These are phyloP conservation scores for Ricinus communis DNA, from an alignment of 345 rosid genomes.

Conservation along the genomic window DNA sequence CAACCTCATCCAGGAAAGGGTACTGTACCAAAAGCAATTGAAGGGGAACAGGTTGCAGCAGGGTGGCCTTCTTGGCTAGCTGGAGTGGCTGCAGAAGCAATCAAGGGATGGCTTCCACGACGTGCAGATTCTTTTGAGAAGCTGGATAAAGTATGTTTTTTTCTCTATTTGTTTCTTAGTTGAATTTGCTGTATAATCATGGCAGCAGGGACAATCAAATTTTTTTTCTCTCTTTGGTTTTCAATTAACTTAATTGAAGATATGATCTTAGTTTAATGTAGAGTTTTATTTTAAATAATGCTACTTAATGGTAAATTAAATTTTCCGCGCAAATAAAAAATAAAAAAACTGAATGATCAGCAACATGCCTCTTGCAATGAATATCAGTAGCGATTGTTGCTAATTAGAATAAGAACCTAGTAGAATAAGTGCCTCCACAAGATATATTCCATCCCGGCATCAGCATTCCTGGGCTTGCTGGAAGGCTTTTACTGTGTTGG, in stretches of 20 bases:
- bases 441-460: conserved; percentile 3
- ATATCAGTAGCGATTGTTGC: neutral
- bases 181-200: neutral
- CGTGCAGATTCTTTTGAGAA: conserved; percentile 98
- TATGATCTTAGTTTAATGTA: neutral
- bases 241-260: neutral
- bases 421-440: neutral
- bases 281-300: neutral
- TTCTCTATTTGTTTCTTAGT: conserved; percentile 3
- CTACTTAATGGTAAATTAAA: neutral
- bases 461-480: neutral
- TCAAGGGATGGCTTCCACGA: conserved; percentile 91
- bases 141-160: conserved; percentile 76
- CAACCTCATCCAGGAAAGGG: conserved; percentile 65
- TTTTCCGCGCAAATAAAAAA: neutral
- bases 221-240: neutral
- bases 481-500: neutral
- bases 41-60: conserved; percentile 93
- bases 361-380: neutral
- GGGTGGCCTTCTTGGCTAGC: conserved; percentile 99
- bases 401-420: neutral
- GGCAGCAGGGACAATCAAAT: neutral
- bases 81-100: conserved; percentile 96
- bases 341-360: neutral
- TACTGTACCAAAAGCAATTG: conserved; percentile 63